Conservation (phyloP, 2,329 filamentous ascomycete species). For the Colletotrichum plurivorum region DNA sequence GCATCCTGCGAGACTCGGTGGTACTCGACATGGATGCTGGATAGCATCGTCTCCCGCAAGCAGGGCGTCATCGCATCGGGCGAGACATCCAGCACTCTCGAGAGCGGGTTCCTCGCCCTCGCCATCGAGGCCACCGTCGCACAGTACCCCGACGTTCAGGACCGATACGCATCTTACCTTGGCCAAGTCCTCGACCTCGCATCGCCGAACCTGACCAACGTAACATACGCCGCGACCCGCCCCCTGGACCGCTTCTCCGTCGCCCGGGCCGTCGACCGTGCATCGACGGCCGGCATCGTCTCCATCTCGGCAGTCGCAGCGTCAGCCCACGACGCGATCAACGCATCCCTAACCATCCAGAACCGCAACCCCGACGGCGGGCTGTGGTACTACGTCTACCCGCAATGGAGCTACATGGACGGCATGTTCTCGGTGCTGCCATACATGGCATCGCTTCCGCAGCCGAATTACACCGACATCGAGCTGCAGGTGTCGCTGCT, state of each 20-base stretch:
- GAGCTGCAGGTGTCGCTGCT: slow-evolving; percentile 42
- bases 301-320: slow-evolving; percentile 19
- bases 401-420: slow-evolving; percentile 67
- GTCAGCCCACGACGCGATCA: slow-evolving; percentile 40
- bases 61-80: slow-evolving; percentile 44
- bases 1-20: slow-evolving; percentile 9
- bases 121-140: slow-evolving; percentile 40
- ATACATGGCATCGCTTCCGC: slow-evolving; percentile 48
- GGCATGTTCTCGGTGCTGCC: slow-evolving; percentile 65
- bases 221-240: slow-evolving; percentile 32
- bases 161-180: slow-evolving; percentile 36
- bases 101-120: slow-evolving; percentile 43
- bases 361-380: slow-evolving; percentile 51
- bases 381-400: slow-evolving; percentile 59
- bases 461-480: slow-evolving; percentile 43
- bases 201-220: slow-evolving; percentile 35
- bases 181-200: slow-evolving; percentile 38
- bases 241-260: slow-evolving; percentile 46
- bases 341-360: slow-evolving; percentile 43
- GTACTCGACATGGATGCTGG: slow-evolving; percentile 44
- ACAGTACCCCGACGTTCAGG: slow-evolving; percentile 37
- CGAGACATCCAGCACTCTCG: slow-evolving; percentile 43
- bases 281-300: slow-evolving; percentile 14
- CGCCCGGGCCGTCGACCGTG: slow-evolving; percentile 38
- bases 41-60: slow-evolving; percentile 44